Evolutionary conservation across 371 early-diverging fungal species (phyloP).

Genomic region (Gilbertella persicaria): DNA sequence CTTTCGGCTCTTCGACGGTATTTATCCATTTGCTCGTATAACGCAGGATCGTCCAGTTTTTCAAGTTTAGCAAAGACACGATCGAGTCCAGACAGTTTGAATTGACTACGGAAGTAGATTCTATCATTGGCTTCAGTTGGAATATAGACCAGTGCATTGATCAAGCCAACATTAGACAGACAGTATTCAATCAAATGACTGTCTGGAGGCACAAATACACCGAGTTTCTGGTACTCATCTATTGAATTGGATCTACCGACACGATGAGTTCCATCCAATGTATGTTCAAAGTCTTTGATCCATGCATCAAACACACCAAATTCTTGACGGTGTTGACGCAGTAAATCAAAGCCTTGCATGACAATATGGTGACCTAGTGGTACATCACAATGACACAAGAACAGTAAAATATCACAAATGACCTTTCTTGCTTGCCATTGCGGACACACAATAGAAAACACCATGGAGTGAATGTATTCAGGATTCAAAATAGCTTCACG

Average conservation of each 20-base stretch:
- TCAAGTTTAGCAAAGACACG: constrained; percentile 60
- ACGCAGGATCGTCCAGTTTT: constrained; percentile 56
- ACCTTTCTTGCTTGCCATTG: constrained; percentile 69
- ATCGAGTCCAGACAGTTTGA: constrained; percentile 67
- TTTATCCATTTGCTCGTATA: constrained; percentile 71
- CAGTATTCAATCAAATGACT: constrained; percentile 71
- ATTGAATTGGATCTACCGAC: constrained; percentile 65
- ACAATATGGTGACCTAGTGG: constrained; percentile 70
- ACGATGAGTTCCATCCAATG: constrained; percentile 70
- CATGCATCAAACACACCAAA: constrained; percentile 71
- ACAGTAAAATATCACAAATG: constrained; percentile 74
- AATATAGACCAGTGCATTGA: constrained; percentile 73
- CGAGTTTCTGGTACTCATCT: constrained; percentile 61
- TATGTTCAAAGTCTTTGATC: constrained; percentile 70
- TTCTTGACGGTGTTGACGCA: constrained; percentile 50
- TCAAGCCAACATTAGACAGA: constrained; percentile 73
- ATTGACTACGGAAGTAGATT: constrained; percentile 69
- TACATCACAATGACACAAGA: constrained; percentile 73
- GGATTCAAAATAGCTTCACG: constrained; percentile 69
- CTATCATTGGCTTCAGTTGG: constrained; percentile 73
- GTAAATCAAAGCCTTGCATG: constrained; percentile 50
- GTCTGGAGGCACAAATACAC: constrained; percentile 58
- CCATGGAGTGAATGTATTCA: constrained; percentile 63
- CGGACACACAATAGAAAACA: constrained; percentile 71
- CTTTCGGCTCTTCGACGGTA: constrained; percentile 71